These are phyloP conservation scores for Psilocybe sp. DNA, from an alignment of 768 basidiomycete species.

Conservation along the genomic window DNA sequence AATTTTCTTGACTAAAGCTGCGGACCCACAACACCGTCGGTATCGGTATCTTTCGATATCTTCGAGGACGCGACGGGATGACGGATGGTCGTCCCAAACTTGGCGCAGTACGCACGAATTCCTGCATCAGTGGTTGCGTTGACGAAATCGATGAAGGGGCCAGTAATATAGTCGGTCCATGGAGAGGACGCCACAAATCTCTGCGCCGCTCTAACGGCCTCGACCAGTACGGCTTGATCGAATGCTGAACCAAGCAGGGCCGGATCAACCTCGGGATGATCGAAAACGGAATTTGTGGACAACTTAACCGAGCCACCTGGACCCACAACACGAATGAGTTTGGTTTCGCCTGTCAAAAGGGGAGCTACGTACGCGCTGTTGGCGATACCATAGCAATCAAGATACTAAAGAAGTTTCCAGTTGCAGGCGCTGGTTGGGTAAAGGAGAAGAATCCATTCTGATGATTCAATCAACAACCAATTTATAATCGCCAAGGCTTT, in stretches of 20 bases:
- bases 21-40: constrained; percentile 29
- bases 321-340: not conserved
- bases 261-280: constrained; percentile 43
- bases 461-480: not conserved
- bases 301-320: constrained; percentile 24
- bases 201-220: constrained; percentile 16
- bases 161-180: constrained; percentile 24
- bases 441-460: constrained; percentile 9
- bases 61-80: constrained; percentile 28
- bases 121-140: constrained; percentile 20
- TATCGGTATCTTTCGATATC: constrained; percentile 20
- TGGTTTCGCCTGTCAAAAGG: not conserved
- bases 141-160: constrained; percentile 11
- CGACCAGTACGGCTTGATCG: constrained; percentile 22
- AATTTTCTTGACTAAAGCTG: constrained; percentile 26
- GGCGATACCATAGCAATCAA: constrained; percentile 10
- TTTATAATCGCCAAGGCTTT: not conserved
- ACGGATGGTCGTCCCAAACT: constrained; percentile 13
- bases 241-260: constrained; percentile 31
- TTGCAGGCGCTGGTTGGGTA: constrained; percentile 3
- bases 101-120: constrained; percentile 18
- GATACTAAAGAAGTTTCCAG: constrained; percentile 21
- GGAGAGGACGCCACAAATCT: constrained; percentile 20
- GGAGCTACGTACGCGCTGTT: constrained; percentile 3
- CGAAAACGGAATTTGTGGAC: constrained; percentile 38